Base-by-base conservation (phyloP, 352 stramenopile species). In the Phytophthora podocarpi region DNA sequence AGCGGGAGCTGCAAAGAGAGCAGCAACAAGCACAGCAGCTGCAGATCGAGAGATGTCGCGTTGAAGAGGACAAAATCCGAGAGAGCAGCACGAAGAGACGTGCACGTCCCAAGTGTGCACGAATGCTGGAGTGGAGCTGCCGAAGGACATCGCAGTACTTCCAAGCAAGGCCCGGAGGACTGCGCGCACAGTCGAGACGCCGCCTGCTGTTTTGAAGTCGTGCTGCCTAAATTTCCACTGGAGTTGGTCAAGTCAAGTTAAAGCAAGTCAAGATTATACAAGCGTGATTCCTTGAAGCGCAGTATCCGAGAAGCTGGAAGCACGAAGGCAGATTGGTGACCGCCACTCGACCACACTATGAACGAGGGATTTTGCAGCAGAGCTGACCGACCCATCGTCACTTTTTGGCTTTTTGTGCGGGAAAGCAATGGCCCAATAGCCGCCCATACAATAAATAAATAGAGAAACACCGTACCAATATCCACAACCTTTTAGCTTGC, bases 1-100 rank as follows among this genome's bases (percentile, higher is more conserved):
- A 84, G 56, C 67, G 72, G 1, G 77, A 87, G 50, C 55, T 84
- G 6, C 72, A 86, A 28, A 60, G 72, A 28, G 74, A 87, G 42
- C 59, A 66, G 21, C 64, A 78, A n/a, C 57, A 57, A 42, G 51
- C 20, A 8, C 51, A 73, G 32, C 15, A 54, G 26, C 30, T 70
- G 39, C 43, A 61, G 20, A 58, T 9, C 23, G 57, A 65, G 31
- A 57, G 78, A 16, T 51, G 60, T 12, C 58, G 64, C 4, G 34
- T 65, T 5, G 20, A 60, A 13, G 27, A 74, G 27, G 47, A 24
- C 6, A 8, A 37, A 20, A n/a, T 16, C 3, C 37, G 18, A 4
- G 27, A 34, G 27, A 20, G 10, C 21, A 18, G 31, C 2, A 28
- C 65, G 3, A 21, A 32, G 13, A 24, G 10, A 26, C 48, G 56